Conservation (phyloP, 441 rosid species). For the Euphorbia celastroides region DNA sequence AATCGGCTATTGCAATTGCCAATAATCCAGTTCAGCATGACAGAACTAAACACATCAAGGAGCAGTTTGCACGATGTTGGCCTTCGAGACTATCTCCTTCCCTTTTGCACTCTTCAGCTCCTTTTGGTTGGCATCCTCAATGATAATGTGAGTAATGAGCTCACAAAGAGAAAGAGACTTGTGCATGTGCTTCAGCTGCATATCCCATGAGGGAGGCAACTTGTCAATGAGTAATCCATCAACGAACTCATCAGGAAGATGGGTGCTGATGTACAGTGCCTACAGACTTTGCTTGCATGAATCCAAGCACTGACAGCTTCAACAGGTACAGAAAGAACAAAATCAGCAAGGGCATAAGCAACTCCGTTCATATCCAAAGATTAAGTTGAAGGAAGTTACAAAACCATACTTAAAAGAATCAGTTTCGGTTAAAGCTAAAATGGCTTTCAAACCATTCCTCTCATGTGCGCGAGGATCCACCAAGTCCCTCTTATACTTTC, state of each 20-base stretch:
- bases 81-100: not conserved
- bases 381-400: too few relatives aligned
- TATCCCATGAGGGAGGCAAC: not conserved
- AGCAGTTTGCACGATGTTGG: not conserved
- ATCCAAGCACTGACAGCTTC: not conserved
- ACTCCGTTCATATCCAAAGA: not conserved
- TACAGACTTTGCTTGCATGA: not conserved
- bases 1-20: too few relatives aligned
- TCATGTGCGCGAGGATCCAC: too few relatives aligned
- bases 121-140: not conserved
- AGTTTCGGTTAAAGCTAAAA: too few relatives aligned
- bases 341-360: not conserved
- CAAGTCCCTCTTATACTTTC: too few relatives aligned
- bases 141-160: not conserved
- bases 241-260: not conserved
- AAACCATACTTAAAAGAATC: too few relatives aligned
- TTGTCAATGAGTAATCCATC: not conserved
- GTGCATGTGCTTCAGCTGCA: not conserved
- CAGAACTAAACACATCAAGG: not conserved
- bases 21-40: too few relatives aligned
- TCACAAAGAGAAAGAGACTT: not conserved
- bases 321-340: not conserved
- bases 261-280: not conserved
- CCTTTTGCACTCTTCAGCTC: not conserved
- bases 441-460: too few relatives aligned